Evolutionary conservation across 108 stramenopile genomes (phyloP).

Genomic region (Pseudonitzschia multistriata): DNA sequence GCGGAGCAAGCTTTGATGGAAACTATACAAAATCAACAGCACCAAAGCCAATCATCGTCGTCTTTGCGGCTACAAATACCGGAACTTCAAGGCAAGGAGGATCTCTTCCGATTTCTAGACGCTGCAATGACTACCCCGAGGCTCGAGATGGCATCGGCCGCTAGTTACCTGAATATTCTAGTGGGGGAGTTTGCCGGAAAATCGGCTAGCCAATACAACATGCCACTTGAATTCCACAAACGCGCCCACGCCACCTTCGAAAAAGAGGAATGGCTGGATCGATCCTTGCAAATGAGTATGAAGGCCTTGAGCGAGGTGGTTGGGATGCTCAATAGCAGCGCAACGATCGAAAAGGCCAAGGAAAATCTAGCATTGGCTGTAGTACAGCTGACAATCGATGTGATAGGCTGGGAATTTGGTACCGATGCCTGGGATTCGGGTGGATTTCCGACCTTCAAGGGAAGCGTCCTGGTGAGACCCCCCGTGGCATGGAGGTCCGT

Average conservation of each 20-base stretch:
- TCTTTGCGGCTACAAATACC: slow-evolving; percentile 16
- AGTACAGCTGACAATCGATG: slow-evolving; percentile 56
- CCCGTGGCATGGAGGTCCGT: slow-evolving; percentile 59
- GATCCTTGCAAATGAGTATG: slow-evolving; percentile 38
- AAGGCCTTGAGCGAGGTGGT: slow-evolving; percentile 37
- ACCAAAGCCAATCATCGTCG: slow-evolving; percentile 13
- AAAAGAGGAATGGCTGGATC: slow-evolving; percentile 23
- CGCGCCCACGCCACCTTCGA: slow-evolving; percentile 61
- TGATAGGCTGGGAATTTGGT: slow-evolving; percentile 80
- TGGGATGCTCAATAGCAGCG: slow-evolving; percentile 17
- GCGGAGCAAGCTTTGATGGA: slow-evolving; percentile 34
- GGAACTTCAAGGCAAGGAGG: slow-evolving; percentile 10
- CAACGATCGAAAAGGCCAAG: background rate
- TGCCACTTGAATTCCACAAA: slow-evolving; percentile 77
- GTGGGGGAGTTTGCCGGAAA: slow-evolving; percentile 77
- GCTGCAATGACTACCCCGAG: slow-evolving; percentile 17
- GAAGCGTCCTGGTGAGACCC: slow-evolving; percentile 46
- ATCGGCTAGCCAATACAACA: slow-evolving; percentile 59
- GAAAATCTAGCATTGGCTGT: slow-evolving; percentile 44
- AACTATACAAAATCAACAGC: slow-evolving; percentile 10
- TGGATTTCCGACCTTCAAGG: slow-evolving; percentile 21
- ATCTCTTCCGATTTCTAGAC: slow-evolving; percentile 30
- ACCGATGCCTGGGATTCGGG: slow-evolving; percentile 52
- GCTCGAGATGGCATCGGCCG: slow-evolving; percentile 28
- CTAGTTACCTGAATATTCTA: slow-evolving; percentile 53